Evolutionary conservation across 108 stramenopile genomes (phyloP), one percentile per base, ranked within the genome.

Genomic region (Pseudonitzschia multistriata): DNA sequence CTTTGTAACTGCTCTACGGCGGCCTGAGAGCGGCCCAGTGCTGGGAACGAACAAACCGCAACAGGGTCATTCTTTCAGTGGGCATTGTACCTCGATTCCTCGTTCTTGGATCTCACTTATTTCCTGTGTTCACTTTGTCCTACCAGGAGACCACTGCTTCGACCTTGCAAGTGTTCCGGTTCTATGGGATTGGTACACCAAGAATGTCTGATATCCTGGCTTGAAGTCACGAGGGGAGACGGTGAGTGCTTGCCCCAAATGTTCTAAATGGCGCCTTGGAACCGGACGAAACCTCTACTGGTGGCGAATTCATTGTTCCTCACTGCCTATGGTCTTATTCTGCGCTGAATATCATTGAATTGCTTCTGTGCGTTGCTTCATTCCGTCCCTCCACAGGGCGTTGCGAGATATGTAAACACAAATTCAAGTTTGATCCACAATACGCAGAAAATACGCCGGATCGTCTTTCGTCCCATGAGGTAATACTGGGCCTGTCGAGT

Each of bases 161-260:
- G 74, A 35, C 93, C 96, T 0, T 96, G 96, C 74, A 89, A 87
- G 71, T 96, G 96, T 66, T 89, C 90, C 0, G 96, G 96, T 35
- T 92, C 92, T n/a, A 96, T 96, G 45, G 87, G 89, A 19, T 65
- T 88, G 68, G 82, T 80, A n/a, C 96, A 96, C 73, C 92, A 96
- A 74, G 96, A 96, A 53, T 96, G 96, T 62, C 81, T 96, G 36
- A 83, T 82, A 39, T 83, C 86, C 0, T 96, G 96, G 96, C 84
- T 94, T 28, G 86, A 83, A 34, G 89, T 94, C 0, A 87, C 86
- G 17, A 75, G 83, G 42, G 87, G 88, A 22, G 83, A 85, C 64
- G 86, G 80, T 76, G 55, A 76, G 77, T 66, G 35, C 24, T 25
- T 30, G 7, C 27, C 24, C 14, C 37, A 49, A 45, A 22, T 40